A percentile compares a stretch with the other conserved stretches of the same genome.
Evolutionary conservation across 495 filamentous ascomycete species (phyloP).

Genomic region (Neurospora intermedia): DNA sequence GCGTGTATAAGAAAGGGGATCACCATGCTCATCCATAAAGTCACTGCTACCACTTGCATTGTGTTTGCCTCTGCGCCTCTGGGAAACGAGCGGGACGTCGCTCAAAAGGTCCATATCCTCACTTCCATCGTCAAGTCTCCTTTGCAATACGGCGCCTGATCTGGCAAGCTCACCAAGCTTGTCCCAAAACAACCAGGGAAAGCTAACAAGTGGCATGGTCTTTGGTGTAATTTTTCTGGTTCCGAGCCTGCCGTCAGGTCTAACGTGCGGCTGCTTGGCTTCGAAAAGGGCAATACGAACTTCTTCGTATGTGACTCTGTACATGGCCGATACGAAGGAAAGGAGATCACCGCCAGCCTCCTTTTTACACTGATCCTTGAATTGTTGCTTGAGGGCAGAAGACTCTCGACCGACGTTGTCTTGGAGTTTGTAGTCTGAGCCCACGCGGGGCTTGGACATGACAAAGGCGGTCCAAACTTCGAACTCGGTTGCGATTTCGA

Average conservation of each 20-base stretch:
- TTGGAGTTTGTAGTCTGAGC: slow-evolving; percentile 72
- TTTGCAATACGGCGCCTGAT: not conserved
- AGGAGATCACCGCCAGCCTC: slow-evolving; percentile 52
- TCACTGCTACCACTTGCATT: not conserved
- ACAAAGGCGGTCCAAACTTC: slow-evolving; percentile 85
- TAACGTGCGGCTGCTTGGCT: slow-evolving; percentile 24
- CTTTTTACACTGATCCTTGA: slow-evolving; percentile 51
- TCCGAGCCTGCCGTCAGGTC: slow-evolving; percentile 25
- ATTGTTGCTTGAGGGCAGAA: slow-evolving; percentile 50
- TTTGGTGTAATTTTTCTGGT: slow-evolving; percentile 29
- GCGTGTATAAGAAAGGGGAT: slow-evolving; percentile 3
- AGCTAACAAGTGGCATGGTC: slow-evolving; percentile 74
- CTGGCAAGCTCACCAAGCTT: slow-evolving; percentile 63
- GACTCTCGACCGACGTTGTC: slow-evolving; percentile 68
- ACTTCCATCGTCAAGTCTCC: not conserved
- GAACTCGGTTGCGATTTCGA: slow-evolving; percentile 80
- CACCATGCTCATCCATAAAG: not conserved
- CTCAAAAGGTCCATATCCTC: slow-evolving; percentile 1
- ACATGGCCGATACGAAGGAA: slow-evolving; percentile 78
- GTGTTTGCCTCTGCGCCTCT: not conserved
- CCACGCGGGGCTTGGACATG: slow-evolving; percentile 52
- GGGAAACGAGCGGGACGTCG: not conserved
- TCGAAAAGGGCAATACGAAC: slow-evolving; percentile 44
- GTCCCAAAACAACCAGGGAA: slow-evolving; percentile 79
- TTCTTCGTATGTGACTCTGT: slow-evolving; percentile 67